A percentile compares a stretch with the other conserved stretches of the same genome.
These are phyloP conservation scores for Trichophyton benhamiae DNA, from an alignment of 2,329 filamentous ascomycete genomes.

Conservation along the genomic window DNA sequence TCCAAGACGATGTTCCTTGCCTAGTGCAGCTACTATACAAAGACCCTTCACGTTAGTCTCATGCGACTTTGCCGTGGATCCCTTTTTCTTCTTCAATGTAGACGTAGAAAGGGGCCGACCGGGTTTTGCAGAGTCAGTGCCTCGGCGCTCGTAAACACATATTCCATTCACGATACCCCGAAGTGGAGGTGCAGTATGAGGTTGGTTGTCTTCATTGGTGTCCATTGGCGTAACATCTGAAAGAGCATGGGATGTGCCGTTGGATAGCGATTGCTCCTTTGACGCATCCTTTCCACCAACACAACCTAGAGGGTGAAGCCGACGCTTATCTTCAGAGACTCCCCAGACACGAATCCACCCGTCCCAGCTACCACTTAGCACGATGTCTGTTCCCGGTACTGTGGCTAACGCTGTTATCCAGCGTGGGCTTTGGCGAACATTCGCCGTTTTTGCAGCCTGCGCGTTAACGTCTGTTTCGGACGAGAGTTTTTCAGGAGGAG, in stretches of 20 bases:
- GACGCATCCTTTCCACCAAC: conserved; percentile 37
- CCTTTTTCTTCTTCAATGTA: conserved; percentile 14
- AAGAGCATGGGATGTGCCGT: neutral
- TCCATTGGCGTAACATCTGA: neutral
- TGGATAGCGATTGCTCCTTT: conserved; percentile 10
- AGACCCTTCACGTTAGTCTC: conserved; percentile 42
- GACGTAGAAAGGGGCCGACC: conserved; percentile 9
- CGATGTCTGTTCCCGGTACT: conserved; percentile 78
- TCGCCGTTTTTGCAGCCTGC: conserved; percentile 31
- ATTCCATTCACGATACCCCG: conserved; percentile 81
- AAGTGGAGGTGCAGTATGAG: conserved; percentile 33
- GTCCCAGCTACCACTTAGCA: conserved; percentile 91
- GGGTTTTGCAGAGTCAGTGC: conserved; percentile 16
- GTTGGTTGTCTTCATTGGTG: conserved; percentile 13
- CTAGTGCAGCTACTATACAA: conserved; percentile 73
- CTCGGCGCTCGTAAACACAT: conserved; percentile 68
- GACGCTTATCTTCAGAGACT: conserved; percentile 69
- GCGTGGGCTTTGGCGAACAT: conserved; percentile 53
- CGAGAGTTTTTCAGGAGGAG: conserved; percentile 56
- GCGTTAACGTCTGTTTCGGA: conserved; percentile 56
- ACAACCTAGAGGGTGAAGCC: conserved; percentile 58
- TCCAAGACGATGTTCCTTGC: conserved; percentile 74
- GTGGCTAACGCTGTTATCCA: conserved; percentile 83
- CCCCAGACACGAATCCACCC: conserved; percentile 77
- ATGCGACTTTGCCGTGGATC: conserved; percentile 13